Conservation (phyloP, 2,329 filamentous ascomycete species). For the Colletotrichum limetticola region DNA sequence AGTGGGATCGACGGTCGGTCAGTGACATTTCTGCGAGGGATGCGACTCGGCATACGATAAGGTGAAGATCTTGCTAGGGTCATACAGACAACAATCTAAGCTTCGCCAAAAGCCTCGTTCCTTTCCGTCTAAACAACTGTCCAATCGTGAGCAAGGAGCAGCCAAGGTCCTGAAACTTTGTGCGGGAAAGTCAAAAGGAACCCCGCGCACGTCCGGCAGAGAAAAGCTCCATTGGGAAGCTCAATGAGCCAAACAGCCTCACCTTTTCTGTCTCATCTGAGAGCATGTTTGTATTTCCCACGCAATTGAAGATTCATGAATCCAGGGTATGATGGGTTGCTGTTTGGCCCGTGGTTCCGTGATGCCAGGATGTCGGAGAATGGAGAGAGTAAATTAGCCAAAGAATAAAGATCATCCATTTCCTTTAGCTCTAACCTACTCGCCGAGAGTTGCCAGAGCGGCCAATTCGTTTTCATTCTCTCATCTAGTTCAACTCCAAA, state of each 20-base stretch:
- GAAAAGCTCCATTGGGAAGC: background rate
- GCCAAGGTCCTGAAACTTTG: slow-evolving; percentile 24
- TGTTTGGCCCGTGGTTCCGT: background rate
- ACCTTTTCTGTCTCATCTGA: slow-evolving; percentile 21
- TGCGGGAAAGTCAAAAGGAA: slow-evolving; percentile 9
- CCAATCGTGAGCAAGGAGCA: background rate
- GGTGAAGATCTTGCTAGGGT: background rate
- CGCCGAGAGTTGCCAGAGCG: background rate
- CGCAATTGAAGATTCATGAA: background rate
- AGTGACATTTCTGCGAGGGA: background rate
- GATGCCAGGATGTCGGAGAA: background rate
- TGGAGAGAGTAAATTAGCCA: background rate
- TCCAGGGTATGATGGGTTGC: background rate
- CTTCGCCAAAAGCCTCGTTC: slow-evolving; percentile 15
- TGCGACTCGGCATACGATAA: background rate
- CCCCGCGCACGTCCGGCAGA: slow-evolving; percentile 21
- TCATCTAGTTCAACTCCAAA: background rate
- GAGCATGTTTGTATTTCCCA: slow-evolving; percentile 7
- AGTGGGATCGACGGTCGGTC: background rate
- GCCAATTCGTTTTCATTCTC: background rate
- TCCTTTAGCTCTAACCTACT: background rate
- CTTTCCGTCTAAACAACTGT: background rate
- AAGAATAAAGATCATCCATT: slow-evolving; percentile 8
- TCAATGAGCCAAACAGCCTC: slow-evolving; percentile 15
- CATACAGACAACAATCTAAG: background rate